Percentiles rank a stretch among this genome's conserved stretches.
Evolutionary conservation across 768 basidiomycete species (phyloP).

Genomic region (Russula sp.): DNA sequence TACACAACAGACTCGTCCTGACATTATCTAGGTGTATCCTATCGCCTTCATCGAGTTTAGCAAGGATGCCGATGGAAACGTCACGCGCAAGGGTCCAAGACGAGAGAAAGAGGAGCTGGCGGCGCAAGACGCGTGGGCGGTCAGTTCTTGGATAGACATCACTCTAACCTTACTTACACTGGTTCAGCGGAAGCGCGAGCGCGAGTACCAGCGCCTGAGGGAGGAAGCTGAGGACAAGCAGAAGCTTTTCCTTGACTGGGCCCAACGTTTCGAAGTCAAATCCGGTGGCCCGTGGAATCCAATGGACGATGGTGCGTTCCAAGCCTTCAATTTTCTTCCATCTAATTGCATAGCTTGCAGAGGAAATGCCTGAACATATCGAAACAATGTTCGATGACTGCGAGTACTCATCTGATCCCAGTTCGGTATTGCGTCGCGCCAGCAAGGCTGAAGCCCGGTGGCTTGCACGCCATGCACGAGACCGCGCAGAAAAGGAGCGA

Average conservation of each 20-base stretch:
- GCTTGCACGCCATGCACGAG: constrained; percentile 48
- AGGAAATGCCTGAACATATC: constrained; percentile 28
- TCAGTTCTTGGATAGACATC: constrained; percentile 26
- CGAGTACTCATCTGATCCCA: constrained; percentile 12
- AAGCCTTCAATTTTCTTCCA: background rate
- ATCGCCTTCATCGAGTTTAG: constrained; percentile 73
- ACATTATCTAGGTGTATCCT: constrained; percentile 47
- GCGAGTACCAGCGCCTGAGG: constrained; percentile 50
- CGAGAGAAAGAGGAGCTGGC: constrained; percentile 61
- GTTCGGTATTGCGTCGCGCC: constrained; percentile 10
- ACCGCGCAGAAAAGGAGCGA: constrained; percentile 41
- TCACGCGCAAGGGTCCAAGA: constrained; percentile 51
- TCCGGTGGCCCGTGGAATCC: constrained; percentile 38
- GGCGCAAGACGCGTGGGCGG: constrained; percentile 64
- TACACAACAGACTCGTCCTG: background rate
- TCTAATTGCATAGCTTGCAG: background rate
- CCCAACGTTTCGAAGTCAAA: constrained; percentile 55
- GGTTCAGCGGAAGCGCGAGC: constrained; percentile 48
- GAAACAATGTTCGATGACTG: constrained; percentile 26
- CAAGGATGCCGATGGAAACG: constrained; percentile 42
- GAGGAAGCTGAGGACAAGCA: constrained; percentile 51
- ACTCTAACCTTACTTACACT: background rate
- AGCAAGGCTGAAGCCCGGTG: constrained; percentile 46
- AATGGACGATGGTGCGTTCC: constrained; percentile 21
- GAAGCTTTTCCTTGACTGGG: constrained; percentile 46